These are phyloP conservation scores for Knoxia roxburghii DNA, from an alignment of 257 asterid species.

Conservation along the genomic window DNA sequence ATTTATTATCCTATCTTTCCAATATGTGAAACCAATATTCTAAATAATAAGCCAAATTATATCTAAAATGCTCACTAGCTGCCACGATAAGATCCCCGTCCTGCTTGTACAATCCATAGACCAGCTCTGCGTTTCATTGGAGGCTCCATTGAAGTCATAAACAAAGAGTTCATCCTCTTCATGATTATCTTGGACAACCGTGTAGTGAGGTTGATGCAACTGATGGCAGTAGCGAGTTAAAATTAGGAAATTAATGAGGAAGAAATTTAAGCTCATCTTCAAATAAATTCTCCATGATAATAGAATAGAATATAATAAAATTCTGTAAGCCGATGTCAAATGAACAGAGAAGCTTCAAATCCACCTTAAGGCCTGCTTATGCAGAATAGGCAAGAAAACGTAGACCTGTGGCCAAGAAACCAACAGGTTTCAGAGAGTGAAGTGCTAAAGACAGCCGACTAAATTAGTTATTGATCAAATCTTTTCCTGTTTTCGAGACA, in stretches of 20 bases:
- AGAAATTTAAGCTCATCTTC: neutral
- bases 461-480: neutral
- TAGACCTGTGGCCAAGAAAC: slow-evolving; percentile 9
- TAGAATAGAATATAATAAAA: neutral
- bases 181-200: slow-evolving; percentile 23
- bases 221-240: slow-evolving; percentile 18
- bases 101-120: slow-evolving; percentile 78
- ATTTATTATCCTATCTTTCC: slow-evolving; percentile 34
- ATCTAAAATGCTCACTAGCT: slow-evolving; percentile 46
- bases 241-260: slow-evolving; percentile 21
- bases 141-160: slow-evolving; percentile 69
- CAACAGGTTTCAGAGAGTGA: neutral
- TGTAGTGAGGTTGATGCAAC: slow-evolving; percentile 12
- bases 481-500: neutral
- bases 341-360: slow-evolving; percentile 2
- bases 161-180: slow-evolving; percentile 43
- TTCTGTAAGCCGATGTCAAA: neutral
- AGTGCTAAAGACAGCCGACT: neutral
- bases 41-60: slow-evolving; percentile 29
- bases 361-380: neutral
- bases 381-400: neutral
- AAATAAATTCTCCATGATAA: slow-evolving; percentile 1
- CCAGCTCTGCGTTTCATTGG: slow-evolving; percentile 92
- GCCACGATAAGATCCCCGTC: slow-evolving; percentile 92
- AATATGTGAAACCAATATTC: slow-evolving; percentile 30